Conservation (phyloP, 495 filamentous ascomycete genomes). For the Xylaria palmicola region DNA sequence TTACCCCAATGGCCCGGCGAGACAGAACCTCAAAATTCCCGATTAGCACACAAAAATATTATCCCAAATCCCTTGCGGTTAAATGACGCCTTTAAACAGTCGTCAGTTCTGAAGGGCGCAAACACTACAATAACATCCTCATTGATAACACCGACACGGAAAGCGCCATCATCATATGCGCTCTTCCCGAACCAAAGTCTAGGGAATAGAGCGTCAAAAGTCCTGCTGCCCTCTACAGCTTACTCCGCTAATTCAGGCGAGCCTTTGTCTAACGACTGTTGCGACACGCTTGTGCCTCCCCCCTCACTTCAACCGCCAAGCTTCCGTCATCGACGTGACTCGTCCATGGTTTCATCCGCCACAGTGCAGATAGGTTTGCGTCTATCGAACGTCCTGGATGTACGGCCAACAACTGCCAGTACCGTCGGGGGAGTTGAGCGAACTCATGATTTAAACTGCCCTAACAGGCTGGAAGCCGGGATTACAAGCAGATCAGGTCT, state of each 20-base stretch:
- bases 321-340: conserved; percentile 41
- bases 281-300: conserved; percentile 39
- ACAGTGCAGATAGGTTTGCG: conserved; percentile 51
- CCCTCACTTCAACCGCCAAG: conserved; percentile 37
- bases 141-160: conserved; percentile 31
- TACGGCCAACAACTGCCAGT: conserved; percentile 29
- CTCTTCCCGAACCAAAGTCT: conserved; percentile 37
- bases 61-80: conserved; percentile 32
- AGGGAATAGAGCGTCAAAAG: conserved; percentile 31
- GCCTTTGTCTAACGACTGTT: conserved; percentile 12
- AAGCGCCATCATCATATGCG: conserved; percentile 39
- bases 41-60: conserved; percentile 22
- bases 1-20: conserved; percentile 27
- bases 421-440: conserved; percentile 22
- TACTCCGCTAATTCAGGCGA: conserved; percentile 36
- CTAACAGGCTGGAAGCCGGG: conserved; percentile 21
- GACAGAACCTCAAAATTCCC: conserved; percentile 34
- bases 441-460: conserved; percentile 37
- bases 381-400: conserved; percentile 46
- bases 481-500: conserved; percentile 29
- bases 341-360: conserved; percentile 45
- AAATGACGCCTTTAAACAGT: conserved; percentile 30
- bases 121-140: conserved; percentile 30
- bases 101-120: conserved; percentile 28
- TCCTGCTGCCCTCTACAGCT: conserved; percentile 41